phyloP scores from a whole-genome alignment of 225 moss, liverwort and hornwort species.

The Polytrichum commune region DNA sequence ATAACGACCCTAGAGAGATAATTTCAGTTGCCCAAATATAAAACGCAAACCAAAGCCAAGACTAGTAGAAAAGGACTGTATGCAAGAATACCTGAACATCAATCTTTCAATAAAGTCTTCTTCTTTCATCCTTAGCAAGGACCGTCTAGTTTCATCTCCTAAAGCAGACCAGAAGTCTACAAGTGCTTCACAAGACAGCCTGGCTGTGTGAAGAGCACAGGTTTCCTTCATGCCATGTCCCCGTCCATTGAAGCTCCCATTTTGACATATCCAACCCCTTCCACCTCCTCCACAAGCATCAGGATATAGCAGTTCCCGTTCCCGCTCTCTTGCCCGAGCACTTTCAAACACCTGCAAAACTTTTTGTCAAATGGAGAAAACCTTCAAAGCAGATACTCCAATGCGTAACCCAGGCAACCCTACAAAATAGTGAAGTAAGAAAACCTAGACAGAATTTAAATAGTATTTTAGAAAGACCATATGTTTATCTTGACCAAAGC shows the following conservation, averaged over 20 bases:
- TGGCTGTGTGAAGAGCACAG: constrained; percentile 95
- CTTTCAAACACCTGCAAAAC: constrained; percentile 94
- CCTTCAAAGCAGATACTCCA: constrained; percentile 12
- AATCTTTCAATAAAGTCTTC: constrained; percentile 99
- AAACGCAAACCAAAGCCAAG: not conserved
- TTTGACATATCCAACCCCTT: constrained; percentile 98
- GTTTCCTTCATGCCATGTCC: constrained; percentile 98
- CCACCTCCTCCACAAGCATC: constrained; percentile 99
- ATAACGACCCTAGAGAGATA: no score
- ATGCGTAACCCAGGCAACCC: not conserved
- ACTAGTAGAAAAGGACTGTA: constrained; percentile 1
- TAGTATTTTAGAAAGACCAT: no score
- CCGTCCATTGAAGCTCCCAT: constrained; percentile 89
- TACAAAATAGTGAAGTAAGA: not conserved
- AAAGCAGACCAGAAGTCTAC: constrained; percentile 99
- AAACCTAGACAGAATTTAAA: no score
- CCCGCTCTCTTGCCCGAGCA: constrained; percentile 96
- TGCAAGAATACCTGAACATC: constrained; percentile 78
- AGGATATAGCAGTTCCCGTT: constrained; percentile 93
- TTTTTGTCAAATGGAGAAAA: constrained; percentile 19
- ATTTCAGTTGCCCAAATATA: no score
- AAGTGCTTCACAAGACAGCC: constrained; percentile 97
- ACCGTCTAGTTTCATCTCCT: constrained; percentile 95
- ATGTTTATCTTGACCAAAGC: no score
- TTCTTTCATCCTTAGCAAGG: constrained; percentile 96